Evolutionary conservation across 257 asterid genomes (phyloP).

Genomic region (Solanum bulbocastanum): DNA sequence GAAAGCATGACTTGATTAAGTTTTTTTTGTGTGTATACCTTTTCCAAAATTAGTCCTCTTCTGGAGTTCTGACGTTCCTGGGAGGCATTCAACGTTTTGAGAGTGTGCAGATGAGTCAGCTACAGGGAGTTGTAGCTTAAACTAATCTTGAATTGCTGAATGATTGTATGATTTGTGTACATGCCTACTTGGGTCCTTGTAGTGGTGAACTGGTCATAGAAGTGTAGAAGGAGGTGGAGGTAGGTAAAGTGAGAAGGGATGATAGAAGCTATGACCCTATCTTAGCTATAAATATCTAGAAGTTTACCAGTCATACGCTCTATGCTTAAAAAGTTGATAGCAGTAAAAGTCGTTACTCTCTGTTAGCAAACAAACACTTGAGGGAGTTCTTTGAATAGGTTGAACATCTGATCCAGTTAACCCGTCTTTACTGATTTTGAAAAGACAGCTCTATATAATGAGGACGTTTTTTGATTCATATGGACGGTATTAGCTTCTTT

Average conservation of each 20-base stretch:
- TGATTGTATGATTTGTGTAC: not conserved
- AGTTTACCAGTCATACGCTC: not conserved
- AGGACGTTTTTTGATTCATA: not conserved
- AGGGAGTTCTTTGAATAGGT: not conserved
- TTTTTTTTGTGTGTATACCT: not conserved
- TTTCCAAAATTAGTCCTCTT: not conserved
- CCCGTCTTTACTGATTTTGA: not conserved
- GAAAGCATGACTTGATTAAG: not conserved
- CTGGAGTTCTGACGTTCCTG: not conserved
- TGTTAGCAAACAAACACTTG: not conserved
- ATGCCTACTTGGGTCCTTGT: not conserved
- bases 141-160: not conserved
- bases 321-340: not conserved
- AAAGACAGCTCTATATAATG: not conserved
- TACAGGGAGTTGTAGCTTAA: not conserved
- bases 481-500: not conserved
- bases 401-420: not conserved
- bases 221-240: not conserved
- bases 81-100: not conserved
- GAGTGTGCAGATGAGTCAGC: not conserved
- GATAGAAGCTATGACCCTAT: not conserved
- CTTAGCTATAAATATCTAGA: not conserved
- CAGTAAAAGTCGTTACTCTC: not conserved
- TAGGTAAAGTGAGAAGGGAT: not conserved
- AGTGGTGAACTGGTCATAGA: not conserved